Conservation (phyloP, 306 rosid genomes). For the Herpetospermum pedunculosum region DNA sequence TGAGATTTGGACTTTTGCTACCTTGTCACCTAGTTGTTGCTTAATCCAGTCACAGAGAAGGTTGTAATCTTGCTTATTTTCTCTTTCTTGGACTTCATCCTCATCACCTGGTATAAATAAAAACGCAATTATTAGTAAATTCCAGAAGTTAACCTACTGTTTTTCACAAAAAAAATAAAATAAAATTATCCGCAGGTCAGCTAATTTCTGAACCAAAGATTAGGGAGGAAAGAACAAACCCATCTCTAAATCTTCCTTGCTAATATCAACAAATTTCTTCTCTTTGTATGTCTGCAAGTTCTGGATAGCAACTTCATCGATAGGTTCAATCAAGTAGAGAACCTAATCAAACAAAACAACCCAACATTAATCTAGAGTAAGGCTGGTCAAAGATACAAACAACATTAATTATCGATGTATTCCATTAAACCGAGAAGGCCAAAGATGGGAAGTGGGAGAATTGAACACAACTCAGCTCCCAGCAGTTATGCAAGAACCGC, state of each 20-base stretch:
- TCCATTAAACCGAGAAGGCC: not conserved
- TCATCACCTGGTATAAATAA: constrained; percentile 56
- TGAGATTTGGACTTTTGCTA: constrained; percentile 90
- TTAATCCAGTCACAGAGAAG: constrained; percentile 96
- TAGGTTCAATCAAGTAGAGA: constrained; percentile 83
- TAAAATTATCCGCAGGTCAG: not conserved
- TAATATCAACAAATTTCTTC: constrained; percentile 92
- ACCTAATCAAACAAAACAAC: constrained; percentile 34
- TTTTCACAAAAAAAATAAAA: not conserved
- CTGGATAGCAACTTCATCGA: constrained; percentile 97
- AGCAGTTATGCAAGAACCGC: not conserved
- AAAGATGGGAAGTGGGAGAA: not conserved
- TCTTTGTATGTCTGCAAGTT: constrained; percentile 91
- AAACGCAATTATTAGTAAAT: constrained; percentile 1
- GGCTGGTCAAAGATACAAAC: not conserved
- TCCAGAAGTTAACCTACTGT: not conserved
- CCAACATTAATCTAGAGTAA: constrained; percentile 8
- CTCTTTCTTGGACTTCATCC: constrained; percentile 89
- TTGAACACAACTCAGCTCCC: not conserved
- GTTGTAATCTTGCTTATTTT: constrained; percentile 62
- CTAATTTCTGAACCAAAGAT: not conserved
- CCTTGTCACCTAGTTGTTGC: constrained; percentile 92
- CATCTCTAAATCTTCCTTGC: constrained; percentile 95
- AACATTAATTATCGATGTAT: not conserved
- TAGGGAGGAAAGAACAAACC: constrained; percentile 33